Evolutionary conservation across 106 monocot species (phyloP).

Genomic region (Iris macrosiphon): DNA sequence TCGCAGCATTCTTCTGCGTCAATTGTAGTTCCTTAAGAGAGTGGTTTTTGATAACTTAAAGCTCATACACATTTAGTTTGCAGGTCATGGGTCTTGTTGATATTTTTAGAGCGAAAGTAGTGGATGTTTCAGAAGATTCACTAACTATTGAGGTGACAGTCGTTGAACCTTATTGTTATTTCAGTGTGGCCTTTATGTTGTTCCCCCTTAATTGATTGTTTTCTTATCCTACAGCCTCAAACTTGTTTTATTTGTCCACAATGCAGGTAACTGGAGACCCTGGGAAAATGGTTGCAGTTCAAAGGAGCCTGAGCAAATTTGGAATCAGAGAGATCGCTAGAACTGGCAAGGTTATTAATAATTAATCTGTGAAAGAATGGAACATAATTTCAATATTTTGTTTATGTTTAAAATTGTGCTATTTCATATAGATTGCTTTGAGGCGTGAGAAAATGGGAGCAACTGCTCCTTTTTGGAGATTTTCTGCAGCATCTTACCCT

Average conservation of each 20-base stretch:
- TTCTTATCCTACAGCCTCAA: background rate
- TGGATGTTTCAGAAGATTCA: conserved; percentile 83
- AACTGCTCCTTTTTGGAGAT: conserved; percentile 81
- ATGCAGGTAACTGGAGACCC: conserved; percentile 88
- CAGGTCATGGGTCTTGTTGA: conserved; percentile 91
- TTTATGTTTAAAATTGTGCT: background rate
- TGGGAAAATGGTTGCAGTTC: conserved; percentile 76
- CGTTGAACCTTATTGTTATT: conserved; percentile 8
- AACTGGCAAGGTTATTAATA: conserved; percentile 68
- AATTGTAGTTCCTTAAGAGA: too few species aligned
- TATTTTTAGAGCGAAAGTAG: conserved; percentile 83
- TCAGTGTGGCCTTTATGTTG: background rate
- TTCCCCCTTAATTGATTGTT: background rate
- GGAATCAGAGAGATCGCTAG: conserved; percentile 87
- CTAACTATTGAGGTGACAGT: conserved; percentile 68
- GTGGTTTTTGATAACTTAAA: too few species aligned
- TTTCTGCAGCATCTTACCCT: conserved; percentile 85
- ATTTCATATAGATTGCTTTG: conserved; percentile 63
- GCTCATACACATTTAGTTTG: conserved; percentile 9
- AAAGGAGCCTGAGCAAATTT: conserved; percentile 68
- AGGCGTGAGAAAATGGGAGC: conserved; percentile 79
- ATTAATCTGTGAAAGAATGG: background rate
- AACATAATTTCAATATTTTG: background rate
- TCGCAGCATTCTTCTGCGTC: too few species aligned
- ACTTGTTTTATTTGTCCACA: background rate